Percentiles rank a stretch among this genome's conserved stretches.
phyloP scores from a whole-genome alignment of 768 basidiomycete genomes.

The Asterophora lycoperdoides region DNA sequence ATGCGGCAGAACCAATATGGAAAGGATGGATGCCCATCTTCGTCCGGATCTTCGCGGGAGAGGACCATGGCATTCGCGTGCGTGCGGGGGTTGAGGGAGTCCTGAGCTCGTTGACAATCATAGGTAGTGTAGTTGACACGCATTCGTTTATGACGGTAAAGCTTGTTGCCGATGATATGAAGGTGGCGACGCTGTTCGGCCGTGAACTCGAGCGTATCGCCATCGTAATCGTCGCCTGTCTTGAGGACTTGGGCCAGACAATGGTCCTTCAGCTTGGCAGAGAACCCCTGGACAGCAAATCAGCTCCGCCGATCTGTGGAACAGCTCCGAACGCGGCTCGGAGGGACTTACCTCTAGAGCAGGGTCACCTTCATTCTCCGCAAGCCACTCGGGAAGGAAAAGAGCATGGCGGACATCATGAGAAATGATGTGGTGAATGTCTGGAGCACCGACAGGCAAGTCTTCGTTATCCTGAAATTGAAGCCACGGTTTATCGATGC shows the following conservation, averaged over 20 bases:
- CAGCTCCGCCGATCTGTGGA: not conserved
- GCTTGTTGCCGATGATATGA: constrained; percentile 13
- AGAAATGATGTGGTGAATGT: not conserved
- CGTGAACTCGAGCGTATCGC: not conserved
- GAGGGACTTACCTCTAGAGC: not conserved
- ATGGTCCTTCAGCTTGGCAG: constrained; percentile 3
- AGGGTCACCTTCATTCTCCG: not conserved
- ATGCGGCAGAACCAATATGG: constrained; percentile 30
- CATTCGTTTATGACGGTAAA: constrained; percentile 20
- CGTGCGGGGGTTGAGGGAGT: constrained; percentile 15
- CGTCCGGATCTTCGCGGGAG: not conserved
- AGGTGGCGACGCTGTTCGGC: not conserved
- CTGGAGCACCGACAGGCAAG: not conserved
- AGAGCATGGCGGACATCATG: not conserved
- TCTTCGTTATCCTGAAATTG: not conserved
- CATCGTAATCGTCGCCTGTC: not conserved
- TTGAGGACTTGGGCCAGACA: not conserved
- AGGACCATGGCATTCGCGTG: constrained; percentile 22
- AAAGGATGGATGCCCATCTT: constrained; percentile 13
- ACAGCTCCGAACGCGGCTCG: too few species aligned
- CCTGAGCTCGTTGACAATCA: too few species aligned
- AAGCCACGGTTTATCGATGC: too few species aligned
- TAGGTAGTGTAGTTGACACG: constrained; percentile 31
- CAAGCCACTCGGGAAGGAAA: not conserved
- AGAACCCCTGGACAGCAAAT: not conserved